phyloP scores from a whole-genome alignment of 164 flowering plant species.

The Chimonanthus praecox region DNA sequence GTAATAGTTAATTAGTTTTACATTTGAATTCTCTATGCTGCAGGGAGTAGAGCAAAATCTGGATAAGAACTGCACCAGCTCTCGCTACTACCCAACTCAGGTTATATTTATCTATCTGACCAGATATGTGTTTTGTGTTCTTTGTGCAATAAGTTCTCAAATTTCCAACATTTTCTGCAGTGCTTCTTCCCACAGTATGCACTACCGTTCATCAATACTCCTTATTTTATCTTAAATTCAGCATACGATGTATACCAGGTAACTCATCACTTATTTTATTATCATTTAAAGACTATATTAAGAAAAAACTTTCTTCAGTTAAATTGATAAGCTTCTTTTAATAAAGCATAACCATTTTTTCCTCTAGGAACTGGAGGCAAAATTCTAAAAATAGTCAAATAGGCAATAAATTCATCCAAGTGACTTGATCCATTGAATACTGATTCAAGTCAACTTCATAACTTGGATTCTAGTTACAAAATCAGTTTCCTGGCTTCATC shows the following conservation, averaged over 20 bases:
- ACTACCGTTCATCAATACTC: slow-evolving; percentile 53
- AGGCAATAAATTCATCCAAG: neutral
- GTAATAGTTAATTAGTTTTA: no score
- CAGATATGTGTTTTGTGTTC: neutral
- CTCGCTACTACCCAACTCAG: slow-evolving; percentile 37
- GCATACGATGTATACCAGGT: slow-evolving; percentile 54
- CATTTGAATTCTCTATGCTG: neutral
- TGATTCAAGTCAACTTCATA: neutral
- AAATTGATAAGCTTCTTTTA: neutral
- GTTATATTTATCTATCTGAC: slow-evolving; percentile 23
- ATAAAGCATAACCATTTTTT: neutral
- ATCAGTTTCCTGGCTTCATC: neutral
- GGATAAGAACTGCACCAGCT: slow-evolving; percentile 49
- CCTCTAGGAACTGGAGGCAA: neutral
- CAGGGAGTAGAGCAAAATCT: slow-evolving; percentile 64
- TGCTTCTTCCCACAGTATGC: slow-evolving; percentile 90
- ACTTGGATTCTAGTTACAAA: no score
- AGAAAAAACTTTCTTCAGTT: neutral
- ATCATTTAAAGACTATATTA: no score
- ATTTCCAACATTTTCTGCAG: slow-evolving; percentile 32
- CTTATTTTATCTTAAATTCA: slow-evolving; percentile 76
- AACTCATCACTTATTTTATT: neutral
- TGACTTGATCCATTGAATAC: neutral
- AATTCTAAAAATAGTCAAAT: neutral
- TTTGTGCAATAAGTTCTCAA: neutral